These are phyloP conservation scores for Paradendryphiella salina DNA, from an alignment of 2,329 filamentous ascomycete genomes.

Conservation along the genomic window DNA sequence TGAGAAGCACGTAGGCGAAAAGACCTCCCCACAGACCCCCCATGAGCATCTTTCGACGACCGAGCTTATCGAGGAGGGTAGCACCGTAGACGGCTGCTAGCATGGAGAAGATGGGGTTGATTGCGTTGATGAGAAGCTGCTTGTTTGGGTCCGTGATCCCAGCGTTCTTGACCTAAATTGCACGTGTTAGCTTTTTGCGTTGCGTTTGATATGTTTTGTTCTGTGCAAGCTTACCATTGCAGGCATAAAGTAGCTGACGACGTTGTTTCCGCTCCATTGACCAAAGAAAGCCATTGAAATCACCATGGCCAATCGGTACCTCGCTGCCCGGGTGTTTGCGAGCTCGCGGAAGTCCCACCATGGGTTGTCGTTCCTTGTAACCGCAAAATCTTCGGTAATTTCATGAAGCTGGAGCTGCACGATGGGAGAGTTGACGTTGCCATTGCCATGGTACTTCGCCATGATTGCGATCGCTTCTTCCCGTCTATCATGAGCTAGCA, in stretches of 20 bases:
- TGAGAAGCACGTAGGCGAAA: constrained; percentile 42
- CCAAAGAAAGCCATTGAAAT: constrained; percentile 50
- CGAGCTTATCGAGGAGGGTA: constrained; percentile 40
- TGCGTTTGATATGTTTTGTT: background rate
- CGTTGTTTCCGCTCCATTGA: constrained; percentile 49
- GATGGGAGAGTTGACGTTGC: constrained; percentile 42
- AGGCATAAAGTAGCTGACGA: constrained; percentile 39
- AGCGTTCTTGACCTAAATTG: constrained; percentile 43
- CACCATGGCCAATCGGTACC: constrained; percentile 46
- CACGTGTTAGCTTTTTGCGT: constrained; percentile 7
- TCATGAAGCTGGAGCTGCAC: constrained; percentile 46
- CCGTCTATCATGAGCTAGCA: constrained; percentile 58
- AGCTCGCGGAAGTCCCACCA: constrained; percentile 46
- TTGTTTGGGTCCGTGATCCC: constrained; percentile 44
- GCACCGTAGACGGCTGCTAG: constrained; percentile 47
- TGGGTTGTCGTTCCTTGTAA: constrained; percentile 36
- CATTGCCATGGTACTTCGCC: constrained; percentile 61
- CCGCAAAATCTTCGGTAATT: constrained; percentile 40
- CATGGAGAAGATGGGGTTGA: constrained; percentile 48
- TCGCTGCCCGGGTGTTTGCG: constrained; percentile 35
- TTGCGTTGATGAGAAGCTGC: constrained; percentile 49
- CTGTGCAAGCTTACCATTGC: constrained; percentile 7
- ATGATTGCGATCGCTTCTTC: constrained; percentile 63
- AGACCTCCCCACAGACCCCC: constrained; percentile 43
- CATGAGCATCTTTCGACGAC: constrained; percentile 45